A percentile compares a stretch with the other conserved stretches of the same genome.
Evolutionary conservation across 2,329 filamentous ascomycete species (phyloP).

Genomic region (Madurella fahalii): DNA sequence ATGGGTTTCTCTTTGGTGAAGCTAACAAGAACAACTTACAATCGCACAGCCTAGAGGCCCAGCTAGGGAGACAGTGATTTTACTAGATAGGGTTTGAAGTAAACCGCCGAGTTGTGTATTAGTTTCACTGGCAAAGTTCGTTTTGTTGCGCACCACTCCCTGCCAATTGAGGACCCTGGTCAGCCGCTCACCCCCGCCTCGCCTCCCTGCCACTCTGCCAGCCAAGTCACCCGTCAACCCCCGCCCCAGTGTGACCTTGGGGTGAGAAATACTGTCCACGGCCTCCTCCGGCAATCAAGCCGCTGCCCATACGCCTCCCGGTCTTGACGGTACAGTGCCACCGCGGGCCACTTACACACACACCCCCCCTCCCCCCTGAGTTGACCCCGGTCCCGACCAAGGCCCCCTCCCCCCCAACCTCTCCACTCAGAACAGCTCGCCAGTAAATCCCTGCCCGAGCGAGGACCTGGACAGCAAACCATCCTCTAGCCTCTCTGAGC

Average conservation of each 20-base stretch:
- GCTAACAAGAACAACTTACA: too few species aligned
- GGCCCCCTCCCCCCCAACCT: constrained; percentile 24
- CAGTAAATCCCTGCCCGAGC: constrained; percentile 20
- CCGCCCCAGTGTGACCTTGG: constrained; percentile 18
- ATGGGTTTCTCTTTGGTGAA: too few species aligned
- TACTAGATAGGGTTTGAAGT: too few species aligned
- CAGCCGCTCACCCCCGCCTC: constrained; percentile 5
- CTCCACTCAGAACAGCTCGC: constrained; percentile 19
- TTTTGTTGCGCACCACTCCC: constrained; percentile 8
- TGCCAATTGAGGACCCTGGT: not conserved
- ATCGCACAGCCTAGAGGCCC: too few species aligned
- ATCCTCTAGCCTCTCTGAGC: constrained; percentile 12
- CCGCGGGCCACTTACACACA: constrained; percentile 16
- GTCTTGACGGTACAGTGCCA: constrained; percentile 15
- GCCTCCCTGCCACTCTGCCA: constrained; percentile 7
- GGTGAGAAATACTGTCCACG: constrained; percentile 9
- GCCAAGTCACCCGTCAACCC: constrained; percentile 7
- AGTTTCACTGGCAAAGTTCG: not conserved
- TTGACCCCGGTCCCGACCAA: constrained; percentile 3
- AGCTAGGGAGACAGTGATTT: too few species aligned
- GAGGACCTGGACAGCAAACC: constrained; percentile 23
- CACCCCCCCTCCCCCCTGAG: constrained; percentile 11
- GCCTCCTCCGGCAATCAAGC: not conserved
- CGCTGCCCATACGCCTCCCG: constrained; percentile 18
- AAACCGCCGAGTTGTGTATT: too few species aligned